Conservation (phyloP, 2,329 filamentous ascomycete species). For the Fusarium sororula region DNA sequence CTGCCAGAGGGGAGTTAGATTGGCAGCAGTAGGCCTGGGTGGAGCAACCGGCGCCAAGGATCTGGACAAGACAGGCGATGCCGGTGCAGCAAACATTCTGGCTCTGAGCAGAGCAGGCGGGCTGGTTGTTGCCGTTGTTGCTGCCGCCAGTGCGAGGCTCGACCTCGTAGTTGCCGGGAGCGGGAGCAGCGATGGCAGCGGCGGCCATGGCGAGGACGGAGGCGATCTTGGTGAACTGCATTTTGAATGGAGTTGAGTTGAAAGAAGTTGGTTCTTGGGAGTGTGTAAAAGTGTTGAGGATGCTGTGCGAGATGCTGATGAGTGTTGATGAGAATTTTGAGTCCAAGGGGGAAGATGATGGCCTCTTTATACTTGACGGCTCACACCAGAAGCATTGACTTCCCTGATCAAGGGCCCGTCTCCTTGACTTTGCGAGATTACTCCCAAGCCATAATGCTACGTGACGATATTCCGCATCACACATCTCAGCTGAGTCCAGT, state of each 20-base stretch:
- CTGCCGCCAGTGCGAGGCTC: conserved; percentile 5
- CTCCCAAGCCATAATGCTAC: neutral
- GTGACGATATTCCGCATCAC: neutral
- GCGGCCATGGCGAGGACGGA: conserved; percentile 21
- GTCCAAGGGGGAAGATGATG: neutral
- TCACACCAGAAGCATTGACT: neutral
- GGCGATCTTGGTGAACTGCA: conserved; percentile 28
- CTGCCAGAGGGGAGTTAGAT: neutral
- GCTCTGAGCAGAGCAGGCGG: conserved; percentile 11
- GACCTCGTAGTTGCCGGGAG: neutral
- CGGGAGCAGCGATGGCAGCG: conserved; percentile 19
- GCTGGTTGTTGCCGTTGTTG: neutral
- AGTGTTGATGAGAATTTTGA: conserved; percentile 14
- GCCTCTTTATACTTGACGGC: conserved; percentile 14
- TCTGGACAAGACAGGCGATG: neutral
- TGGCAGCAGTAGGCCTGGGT: conserved; percentile 9
- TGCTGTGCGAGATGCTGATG: conserved; percentile 6
- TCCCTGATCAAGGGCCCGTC: neutral
- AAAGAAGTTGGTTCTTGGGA: neutral
- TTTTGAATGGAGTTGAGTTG: conserved; percentile 14
- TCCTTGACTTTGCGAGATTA: neutral
- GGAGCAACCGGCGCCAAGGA: conserved; percentile 5
- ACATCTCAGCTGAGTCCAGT: neutral
- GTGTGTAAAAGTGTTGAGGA: neutral
- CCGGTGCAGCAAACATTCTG: conserved; percentile 24